Percentiles rank a stretch among this genome's conserved stretches.
Conservation (phyloP, 768 basidiomycete genomes). For the Mycena polygramma region DNA sequence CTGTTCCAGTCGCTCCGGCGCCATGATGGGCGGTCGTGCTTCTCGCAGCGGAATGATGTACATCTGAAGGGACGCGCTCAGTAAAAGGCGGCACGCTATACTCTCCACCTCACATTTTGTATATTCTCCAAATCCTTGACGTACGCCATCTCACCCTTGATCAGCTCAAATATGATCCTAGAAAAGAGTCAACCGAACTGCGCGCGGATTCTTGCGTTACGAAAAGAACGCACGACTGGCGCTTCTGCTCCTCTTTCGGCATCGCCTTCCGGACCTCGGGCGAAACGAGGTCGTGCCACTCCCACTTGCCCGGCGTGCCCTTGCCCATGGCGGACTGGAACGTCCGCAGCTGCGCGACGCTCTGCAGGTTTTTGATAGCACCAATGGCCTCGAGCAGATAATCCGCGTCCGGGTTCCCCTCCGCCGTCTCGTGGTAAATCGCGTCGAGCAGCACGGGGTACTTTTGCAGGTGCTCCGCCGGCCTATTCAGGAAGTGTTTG, state of each 20-base stretch:
- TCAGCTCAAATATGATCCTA: constrained; percentile 93
- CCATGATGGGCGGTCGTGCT: constrained; percentile 83
- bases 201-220: background rate
- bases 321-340: constrained; percentile 93
- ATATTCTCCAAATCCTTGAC: constrained; percentile 93
- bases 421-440: constrained; percentile 84
- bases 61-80: constrained; percentile 63
- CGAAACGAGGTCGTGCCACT: constrained; percentile 91
- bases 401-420: constrained; percentile 85
- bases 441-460: constrained; percentile 90
- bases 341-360: constrained; percentile 84
- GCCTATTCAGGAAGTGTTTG: constrained; percentile 83
- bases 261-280: constrained; percentile 72
- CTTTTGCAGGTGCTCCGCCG: constrained; percentile 85
- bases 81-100: background rate
- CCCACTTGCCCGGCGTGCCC: constrained; percentile 84
- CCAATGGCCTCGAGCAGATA: constrained; percentile 86
- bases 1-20: constrained; percentile 73
- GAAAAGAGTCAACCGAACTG: background rate
- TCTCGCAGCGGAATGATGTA: constrained; percentile 81
- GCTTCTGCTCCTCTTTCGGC: constrained; percentile 83
- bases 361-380: constrained; percentile 85
- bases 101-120: constrained; percentile 65
- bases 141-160: constrained; percentile 96
- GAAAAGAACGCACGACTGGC: constrained; percentile 77